phyloP scores from a whole-genome alignment of 768 basidiomycete species.

The Kockovaella imperatae region DNA sequence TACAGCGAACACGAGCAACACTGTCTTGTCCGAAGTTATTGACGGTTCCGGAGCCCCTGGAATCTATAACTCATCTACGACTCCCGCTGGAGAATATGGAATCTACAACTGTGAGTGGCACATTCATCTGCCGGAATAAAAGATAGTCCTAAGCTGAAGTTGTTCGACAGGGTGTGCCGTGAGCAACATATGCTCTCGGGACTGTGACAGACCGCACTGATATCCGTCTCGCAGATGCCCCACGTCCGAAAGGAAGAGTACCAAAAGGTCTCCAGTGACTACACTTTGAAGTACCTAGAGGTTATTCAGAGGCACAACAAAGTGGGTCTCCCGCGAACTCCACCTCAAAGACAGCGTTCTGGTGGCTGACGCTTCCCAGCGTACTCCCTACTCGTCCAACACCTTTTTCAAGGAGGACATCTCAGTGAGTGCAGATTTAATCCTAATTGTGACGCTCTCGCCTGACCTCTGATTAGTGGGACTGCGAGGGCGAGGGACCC shows the following conservation, averaged over 20 bases:
- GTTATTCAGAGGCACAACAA: conserved; percentile 35
- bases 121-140: no score
- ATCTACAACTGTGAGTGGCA: conserved; percentile 24
- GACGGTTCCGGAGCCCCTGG: conserved; percentile 25
- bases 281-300: conserved; percentile 28
- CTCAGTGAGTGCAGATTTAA: conserved; percentile 6
- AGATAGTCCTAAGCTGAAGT: background rate
- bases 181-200: conserved; percentile 4
- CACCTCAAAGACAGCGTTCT: no score
- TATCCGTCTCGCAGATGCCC: conserved; percentile 18
- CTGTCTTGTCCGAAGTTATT: conserved; percentile 7
- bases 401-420: conserved; percentile 33
- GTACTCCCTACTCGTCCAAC: conserved; percentile 28
- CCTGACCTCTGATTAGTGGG: conserved; percentile 9
- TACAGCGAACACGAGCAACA: no score
- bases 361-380: conserved; percentile 2
- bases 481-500: conserved; percentile 17
- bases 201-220: background rate
- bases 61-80: conserved; percentile 17
- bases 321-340: no score
- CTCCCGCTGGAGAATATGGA: conserved; percentile 14
- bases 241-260: conserved; percentile 28
- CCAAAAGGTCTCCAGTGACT: conserved; percentile 9
- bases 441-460: background rate
- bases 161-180: conserved; percentile 9